phyloP scores from a whole-genome alignment of 164 flowering plant species.

The Euptelea pleiosperma region DNA sequence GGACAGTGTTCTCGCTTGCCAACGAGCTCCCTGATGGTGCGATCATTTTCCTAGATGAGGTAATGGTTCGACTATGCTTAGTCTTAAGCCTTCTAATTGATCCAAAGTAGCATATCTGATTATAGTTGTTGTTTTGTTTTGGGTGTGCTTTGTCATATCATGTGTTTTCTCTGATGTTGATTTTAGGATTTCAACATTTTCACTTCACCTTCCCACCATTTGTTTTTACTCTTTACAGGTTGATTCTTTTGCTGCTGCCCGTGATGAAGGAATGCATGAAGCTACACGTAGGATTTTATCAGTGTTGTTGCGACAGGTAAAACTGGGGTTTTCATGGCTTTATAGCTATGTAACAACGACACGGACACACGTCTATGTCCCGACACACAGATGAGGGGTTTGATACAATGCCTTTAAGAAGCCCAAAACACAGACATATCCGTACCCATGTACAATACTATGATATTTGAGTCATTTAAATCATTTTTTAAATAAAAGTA shows the following conservation, averaged over 20 bases:
- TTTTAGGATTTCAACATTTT: neutral
- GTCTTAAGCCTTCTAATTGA: neutral
- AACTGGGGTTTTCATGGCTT: neutral
- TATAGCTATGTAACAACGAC: too few species aligned
- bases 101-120: neutral
- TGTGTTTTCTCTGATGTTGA: neutral
- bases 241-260: constrained; percentile 91
- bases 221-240: constrained; percentile 37
- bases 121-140: neutral
- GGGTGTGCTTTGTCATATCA: neutral
- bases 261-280: constrained; percentile 95
- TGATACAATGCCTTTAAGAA: too few species aligned
- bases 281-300: constrained; percentile 94
- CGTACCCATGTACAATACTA: too few species aligned
- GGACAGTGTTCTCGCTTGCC: constrained; percentile 87
- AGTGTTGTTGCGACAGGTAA: constrained; percentile 84
- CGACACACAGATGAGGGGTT: too few species aligned
- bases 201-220: neutral
- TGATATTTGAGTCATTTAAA: too few species aligned
- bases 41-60: constrained; percentile 90
- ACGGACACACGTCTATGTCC: too few species aligned
- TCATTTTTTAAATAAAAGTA: too few species aligned
- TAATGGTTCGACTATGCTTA: constrained; percentile 17
- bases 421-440: too few species aligned
- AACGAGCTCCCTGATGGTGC: constrained; percentile 77